A percentile compares a stretch with the other conserved stretches of the same genome.
These are phyloP conservation scores for Escallonia rubra DNA, from an alignment of 129 eudicot genomes.

Conservation along the genomic window DNA sequence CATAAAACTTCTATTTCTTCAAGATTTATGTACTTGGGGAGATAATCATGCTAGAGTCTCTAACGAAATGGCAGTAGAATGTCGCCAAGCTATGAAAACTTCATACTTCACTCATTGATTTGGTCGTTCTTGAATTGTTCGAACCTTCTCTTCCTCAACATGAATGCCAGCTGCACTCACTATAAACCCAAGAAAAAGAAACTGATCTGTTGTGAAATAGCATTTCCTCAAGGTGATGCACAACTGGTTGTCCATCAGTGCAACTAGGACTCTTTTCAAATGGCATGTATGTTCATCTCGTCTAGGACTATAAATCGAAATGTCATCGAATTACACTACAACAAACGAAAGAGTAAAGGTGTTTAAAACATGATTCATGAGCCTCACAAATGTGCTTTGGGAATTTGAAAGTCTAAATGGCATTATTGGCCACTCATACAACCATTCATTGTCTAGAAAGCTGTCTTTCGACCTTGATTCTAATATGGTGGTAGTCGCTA, in stretches of 20 bases:
- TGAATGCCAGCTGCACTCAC: not conserved
- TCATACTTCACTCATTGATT: not conserved
- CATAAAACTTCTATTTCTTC: conserved; percentile 5
- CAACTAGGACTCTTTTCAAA: not conserved
- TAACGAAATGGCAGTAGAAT: not conserved
- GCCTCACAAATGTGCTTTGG: not conserved
- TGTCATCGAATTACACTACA: not conserved
- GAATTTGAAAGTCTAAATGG: not conserved
- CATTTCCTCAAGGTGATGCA: not conserved
- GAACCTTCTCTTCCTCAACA: conserved; percentile 2
- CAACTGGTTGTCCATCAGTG: not conserved
- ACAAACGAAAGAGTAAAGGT: not conserved
- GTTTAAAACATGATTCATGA: not conserved
- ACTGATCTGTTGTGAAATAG: not conserved
- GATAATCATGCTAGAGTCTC: not conserved
- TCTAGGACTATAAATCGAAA: not conserved
- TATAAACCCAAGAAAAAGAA: not conserved
- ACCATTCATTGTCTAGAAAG: not conserved
- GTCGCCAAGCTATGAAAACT: conserved; percentile 10
- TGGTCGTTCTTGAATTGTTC: conserved; percentile 2
- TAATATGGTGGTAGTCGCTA: not conserved
- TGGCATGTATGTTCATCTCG: not conserved
- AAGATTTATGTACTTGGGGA: not conserved
- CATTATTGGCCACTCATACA: not conserved
- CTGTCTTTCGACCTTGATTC: not conserved